A percentile compares a stretch with the other conserved stretches of the same genome.
These are phyloP conservation scores for Kalmanozyma brasiliensis DNA, from an alignment of 1,284 basidiomycete genomes.

Conservation along the genomic window DNA sequence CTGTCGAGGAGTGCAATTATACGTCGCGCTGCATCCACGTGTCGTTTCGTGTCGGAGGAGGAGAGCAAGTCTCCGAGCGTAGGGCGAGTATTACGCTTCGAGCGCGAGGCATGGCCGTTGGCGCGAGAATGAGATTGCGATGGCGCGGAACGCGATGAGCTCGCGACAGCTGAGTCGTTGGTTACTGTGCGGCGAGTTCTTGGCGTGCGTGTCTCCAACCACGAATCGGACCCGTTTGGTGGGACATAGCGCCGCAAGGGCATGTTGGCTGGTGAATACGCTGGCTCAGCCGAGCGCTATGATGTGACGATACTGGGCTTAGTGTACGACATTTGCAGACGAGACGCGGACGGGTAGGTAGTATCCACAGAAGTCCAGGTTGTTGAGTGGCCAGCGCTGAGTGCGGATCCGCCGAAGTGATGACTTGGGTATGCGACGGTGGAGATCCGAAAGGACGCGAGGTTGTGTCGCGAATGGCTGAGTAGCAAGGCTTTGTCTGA, in stretches of 20 bases:
- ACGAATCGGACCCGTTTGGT: slow-evolving; percentile 2
- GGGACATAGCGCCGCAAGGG: slow-evolving; percentile 21
- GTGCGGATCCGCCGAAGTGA: no score
- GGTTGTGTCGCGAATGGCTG: no score
- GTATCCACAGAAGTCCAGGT: no score
- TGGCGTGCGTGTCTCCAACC: background rate
- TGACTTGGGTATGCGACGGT: no score
- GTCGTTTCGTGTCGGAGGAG: background rate
- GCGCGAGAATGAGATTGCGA: slow-evolving; percentile 1
- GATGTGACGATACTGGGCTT: slow-evolving; percentile 1
- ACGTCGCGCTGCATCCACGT: slow-evolving; percentile 1
- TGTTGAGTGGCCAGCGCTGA: no score
- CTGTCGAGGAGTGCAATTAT: slow-evolving; percentile 32
- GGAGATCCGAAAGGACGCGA: no score
- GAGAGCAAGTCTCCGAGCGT: slow-evolving; percentile 18
- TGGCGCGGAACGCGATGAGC: slow-evolving; percentile 14
- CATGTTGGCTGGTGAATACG: slow-evolving; percentile 14
- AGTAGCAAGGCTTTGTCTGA: background rate
- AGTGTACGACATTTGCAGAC: slow-evolving; percentile 18
- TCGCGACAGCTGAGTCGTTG: slow-evolving; percentile 2
- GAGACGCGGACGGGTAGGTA: background rate
- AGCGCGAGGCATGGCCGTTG: slow-evolving; percentile 2
- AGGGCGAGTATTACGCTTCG: background rate
- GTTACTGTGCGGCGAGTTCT: slow-evolving; percentile 6
- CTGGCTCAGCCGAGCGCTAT: slow-evolving; percentile 21